A percentile compares a stretch with the other conserved stretches of the same genome.
These are phyloP conservation scores for Chalciporus sphaerocephalus DNA, from an alignment of 768 basidiomycete genomes.

Conservation along the genomic window DNA sequence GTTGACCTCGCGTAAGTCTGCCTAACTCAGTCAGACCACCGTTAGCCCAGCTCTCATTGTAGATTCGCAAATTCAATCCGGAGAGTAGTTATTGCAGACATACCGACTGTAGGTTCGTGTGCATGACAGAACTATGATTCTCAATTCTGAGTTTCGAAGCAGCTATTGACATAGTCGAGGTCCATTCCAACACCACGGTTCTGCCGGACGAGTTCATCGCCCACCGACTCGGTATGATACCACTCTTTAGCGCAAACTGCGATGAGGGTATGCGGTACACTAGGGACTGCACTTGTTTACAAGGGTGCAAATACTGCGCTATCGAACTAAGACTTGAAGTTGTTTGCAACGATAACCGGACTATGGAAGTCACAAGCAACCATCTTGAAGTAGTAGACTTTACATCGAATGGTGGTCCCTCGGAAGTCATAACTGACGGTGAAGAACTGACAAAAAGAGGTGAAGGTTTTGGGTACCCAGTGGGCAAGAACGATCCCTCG, in stretches of 20 bases:
- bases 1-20: slow-evolving; percentile 86
- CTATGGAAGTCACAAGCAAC: slow-evolving; percentile 84
- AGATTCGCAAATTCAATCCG: slow-evolving; percentile 94
- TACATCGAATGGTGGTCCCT: slow-evolving; percentile 37
- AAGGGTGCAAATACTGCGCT: slow-evolving; percentile 82
- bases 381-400: slow-evolving; percentile 64
- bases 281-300: slow-evolving; percentile 84
- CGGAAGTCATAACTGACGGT: slow-evolving; percentile 37
- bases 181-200: slow-evolving; percentile 86
- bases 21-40: not conserved
- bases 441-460: slow-evolving; percentile 74
- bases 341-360: slow-evolving; percentile 63
- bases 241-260: slow-evolving; percentile 81
- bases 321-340: slow-evolving; percentile 78
- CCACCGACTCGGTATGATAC: slow-evolving; percentile 92
- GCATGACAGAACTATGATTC: not conserved
- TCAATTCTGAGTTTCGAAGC: slow-evolving; percentile 6
- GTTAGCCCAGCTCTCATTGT: slow-evolving; percentile 13
- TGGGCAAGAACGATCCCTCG: slow-evolving; percentile 70
- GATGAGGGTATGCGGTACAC: slow-evolving; percentile 83
- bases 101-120: slow-evolving; percentile 87
- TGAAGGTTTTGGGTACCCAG: slow-evolving; percentile 73
- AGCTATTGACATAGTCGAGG: slow-evolving; percentile 98
- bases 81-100: slow-evolving; percentile 92
- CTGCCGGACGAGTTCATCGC: slow-evolving; percentile 97